A percentile compares a stretch with the other conserved stretches of the same genome.
Evolutionary conservation across 495 filamentous ascomycete species (phyloP).

Genomic region (Hyaloscypha hepaticicola): DNA sequence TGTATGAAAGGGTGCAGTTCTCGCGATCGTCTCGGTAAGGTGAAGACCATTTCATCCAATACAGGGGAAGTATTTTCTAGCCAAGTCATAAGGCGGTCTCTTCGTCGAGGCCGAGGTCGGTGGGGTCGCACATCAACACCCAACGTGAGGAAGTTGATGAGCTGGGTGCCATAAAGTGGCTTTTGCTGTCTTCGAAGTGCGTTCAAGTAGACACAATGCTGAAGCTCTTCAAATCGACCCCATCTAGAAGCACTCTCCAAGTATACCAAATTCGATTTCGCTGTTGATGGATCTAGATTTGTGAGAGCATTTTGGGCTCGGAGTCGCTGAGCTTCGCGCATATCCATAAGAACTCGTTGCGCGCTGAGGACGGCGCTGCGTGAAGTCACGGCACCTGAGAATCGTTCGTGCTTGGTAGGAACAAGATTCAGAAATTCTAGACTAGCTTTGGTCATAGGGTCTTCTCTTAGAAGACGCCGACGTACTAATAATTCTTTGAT

Average conservation of each 20-base stretch:
- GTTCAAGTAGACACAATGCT: constrained; percentile 78
- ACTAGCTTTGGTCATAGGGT: constrained; percentile 65
- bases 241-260: constrained; percentile 70
- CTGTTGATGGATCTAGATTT: constrained; percentile 55
- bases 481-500: constrained; percentile 72
- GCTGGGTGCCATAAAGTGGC: constrained; percentile 75
- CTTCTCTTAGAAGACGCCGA: constrained; percentile 60
- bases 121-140: constrained; percentile 54
- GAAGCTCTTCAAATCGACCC: constrained; percentile 74
- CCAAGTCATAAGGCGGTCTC: constrained; percentile 64
- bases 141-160: constrained; percentile 70
- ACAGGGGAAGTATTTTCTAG: constrained; percentile 65
- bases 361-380: constrained; percentile 64
- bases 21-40: constrained; percentile 67
- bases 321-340: constrained; percentile 60
- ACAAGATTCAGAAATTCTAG: constrained; percentile 80
- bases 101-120: constrained; percentile 52
- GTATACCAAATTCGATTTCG: constrained; percentile 67
- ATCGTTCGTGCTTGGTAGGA: constrained; percentile 66
- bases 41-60: constrained; percentile 71
- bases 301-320: constrained; percentile 62
- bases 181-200: constrained; percentile 75
- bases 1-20: constrained; percentile 72
- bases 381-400: constrained; percentile 60
- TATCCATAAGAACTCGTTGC: constrained; percentile 57